Conservation (phyloP, 768 basidiomycete species). For the Nidula microcarpa region DNA sequence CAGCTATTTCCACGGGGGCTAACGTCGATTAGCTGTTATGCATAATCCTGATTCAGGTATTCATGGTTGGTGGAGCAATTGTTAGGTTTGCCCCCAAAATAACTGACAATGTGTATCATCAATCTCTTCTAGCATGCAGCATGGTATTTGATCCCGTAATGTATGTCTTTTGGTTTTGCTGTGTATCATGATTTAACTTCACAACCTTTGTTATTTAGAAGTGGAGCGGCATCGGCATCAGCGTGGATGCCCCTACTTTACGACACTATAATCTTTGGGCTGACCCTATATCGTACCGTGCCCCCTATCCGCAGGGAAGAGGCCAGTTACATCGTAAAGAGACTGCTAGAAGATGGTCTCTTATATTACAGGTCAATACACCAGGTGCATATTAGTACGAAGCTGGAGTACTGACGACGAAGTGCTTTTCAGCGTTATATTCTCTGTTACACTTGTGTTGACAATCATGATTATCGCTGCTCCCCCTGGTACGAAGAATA, state of each 20-base stretch:
- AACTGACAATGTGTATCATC: not conserved
- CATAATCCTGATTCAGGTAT: not conserved
- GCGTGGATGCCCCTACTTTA: slow-evolving; percentile 28
- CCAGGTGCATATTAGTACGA: not conserved
- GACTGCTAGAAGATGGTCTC: slow-evolving; percentile 21
- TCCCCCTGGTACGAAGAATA: slow-evolving; percentile 20
- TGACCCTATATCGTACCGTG: slow-evolving; percentile 20
- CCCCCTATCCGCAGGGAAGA: slow-evolving; percentile 13
- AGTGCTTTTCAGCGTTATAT: slow-evolving; percentile 20
- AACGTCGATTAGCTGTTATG: not conserved
- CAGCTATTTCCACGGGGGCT: not conserved
- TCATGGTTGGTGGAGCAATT: not conserved
- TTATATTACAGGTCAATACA: slow-evolving; percentile 22
- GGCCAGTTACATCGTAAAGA: slow-evolving; percentile 14
- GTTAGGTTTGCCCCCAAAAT: too few relatives aligned
- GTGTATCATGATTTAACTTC: not conserved
- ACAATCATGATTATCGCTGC: slow-evolving; percentile 24
- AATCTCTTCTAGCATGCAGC: slow-evolving; percentile 21
- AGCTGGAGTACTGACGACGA: too few relatives aligned
- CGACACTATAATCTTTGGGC: slow-evolving; percentile 19
- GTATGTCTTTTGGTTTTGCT: slow-evolving; percentile 13
- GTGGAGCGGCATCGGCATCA: slow-evolving; percentile 26
- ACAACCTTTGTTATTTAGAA: slow-evolving; percentile 21
- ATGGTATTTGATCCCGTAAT: slow-evolving; percentile 19
- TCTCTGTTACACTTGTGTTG: slow-evolving; percentile 18